Evolutionary conservation across 2,329 filamentous ascomycete genomes (phyloP).

Genomic region (Exophiala xenobiotica): DNA sequence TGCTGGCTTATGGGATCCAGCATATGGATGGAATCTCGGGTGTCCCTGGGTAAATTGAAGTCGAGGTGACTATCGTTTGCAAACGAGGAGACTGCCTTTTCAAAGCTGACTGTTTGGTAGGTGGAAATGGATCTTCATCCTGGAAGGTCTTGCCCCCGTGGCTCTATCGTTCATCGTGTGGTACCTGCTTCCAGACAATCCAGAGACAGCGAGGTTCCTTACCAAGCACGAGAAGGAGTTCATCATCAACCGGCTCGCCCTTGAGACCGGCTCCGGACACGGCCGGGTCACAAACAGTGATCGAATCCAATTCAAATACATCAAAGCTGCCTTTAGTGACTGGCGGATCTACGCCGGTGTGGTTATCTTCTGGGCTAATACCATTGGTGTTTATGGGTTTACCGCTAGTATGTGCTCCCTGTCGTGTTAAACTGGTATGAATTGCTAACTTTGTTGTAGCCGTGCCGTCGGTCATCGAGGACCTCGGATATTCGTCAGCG

Average conservation of each 20-base stretch:
- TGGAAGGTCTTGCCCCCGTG: slow-evolving; percentile 52
- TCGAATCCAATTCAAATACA: slow-evolving; percentile 65
- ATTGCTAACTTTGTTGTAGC: slow-evolving; percentile 15
- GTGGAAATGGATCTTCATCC: slow-evolving; percentile 59
- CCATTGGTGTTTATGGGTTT: slow-evolving; percentile 29
- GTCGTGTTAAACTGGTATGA: too few relatives aligned
- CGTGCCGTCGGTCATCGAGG: slow-evolving; percentile 41
- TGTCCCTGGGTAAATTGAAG: slow-evolving; percentile 36
- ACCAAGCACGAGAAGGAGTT: slow-evolving; percentile 63
- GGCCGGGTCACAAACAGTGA: slow-evolving; percentile 58
- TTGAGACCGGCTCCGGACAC: slow-evolving; percentile 61
- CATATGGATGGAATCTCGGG: slow-evolving; percentile 47
- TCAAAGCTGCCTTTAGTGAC: slow-evolving; percentile 63
- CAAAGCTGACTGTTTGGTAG: too few relatives aligned
- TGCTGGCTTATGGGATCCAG: slow-evolving; percentile 52
- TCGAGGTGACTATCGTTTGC: too few relatives aligned
- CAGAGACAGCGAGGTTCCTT: slow-evolving; percentile 72
- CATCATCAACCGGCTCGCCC: slow-evolving; percentile 62
- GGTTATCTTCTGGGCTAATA: slow-evolving; percentile 29
- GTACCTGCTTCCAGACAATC: slow-evolving; percentile 70
- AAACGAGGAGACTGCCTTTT: too few relatives aligned
- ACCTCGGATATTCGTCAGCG: slow-evolving; percentile 41
- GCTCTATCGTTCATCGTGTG: slow-evolving; percentile 52
- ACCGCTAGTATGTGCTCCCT: background rate
- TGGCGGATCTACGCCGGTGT: slow-evolving; percentile 61